Evolutionary conservation across 2,329 filamentous ascomycete genomes (phyloP), one percentile per base, ranked within the genome.

Genomic region (Claviceps fusiformis): DNA sequence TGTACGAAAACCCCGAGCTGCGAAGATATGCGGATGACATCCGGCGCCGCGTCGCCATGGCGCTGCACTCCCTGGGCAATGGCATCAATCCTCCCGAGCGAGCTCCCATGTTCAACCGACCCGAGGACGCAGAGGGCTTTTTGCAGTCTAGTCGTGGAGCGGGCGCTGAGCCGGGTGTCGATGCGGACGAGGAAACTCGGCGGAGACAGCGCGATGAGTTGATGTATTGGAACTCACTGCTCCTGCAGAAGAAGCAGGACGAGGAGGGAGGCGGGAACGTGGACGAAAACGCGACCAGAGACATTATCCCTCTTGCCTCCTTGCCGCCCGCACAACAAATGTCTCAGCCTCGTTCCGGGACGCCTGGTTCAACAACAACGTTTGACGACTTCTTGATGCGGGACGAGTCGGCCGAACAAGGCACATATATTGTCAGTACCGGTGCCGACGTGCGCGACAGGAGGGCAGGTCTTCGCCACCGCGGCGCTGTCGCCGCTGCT

Each of bases 81-180:
- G 75, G 73, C 60, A 75, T 83, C 65, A 70, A 73, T 50, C 74
- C 77, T 3, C 68, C 73, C 56, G 62, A 67, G 47, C 68, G 71
- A 35, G 70, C 79, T 60, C 82, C 82, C 55, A 68, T 78, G 33
- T 84, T 83, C 67, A 85, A 85, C 65, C 72, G 82, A 13, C 82
- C 82, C 53, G 82, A 85, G 64, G 82, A 85, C 66, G 81, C 81
- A 56, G 76, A 84, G 54, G 82, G 81, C 9, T 85, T 85, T 63
- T 64, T 83, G 55, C 69, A 76, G 61, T 80, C 79, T 9, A 70
- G 73, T n/a, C 70, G 71, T 31, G 70, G 67, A 24, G 60, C 61
- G 4, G 68, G 69, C 19, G 69, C 68, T 52, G 72, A 77, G 37
- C 63, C 70, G 1, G 77, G 73, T 17, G 75, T 84, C 27, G 81